phyloP scores from a whole-genome alignment of 1,139 yeast species.

The Sugiyamaella pinicola region DNA sequence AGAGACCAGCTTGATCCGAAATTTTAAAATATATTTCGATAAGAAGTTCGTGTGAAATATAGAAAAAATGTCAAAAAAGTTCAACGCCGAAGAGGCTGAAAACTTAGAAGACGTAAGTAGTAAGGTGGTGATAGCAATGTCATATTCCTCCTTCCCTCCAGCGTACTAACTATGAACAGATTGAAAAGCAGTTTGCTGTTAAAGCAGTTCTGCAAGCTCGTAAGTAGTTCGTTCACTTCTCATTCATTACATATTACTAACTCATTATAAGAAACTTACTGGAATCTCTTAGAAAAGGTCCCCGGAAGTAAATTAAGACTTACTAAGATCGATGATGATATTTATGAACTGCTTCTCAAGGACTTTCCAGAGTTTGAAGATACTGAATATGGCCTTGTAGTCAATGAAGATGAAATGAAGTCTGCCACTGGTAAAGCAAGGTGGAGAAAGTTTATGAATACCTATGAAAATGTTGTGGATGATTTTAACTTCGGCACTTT shows the following conservation, averaged over 20 bases:
- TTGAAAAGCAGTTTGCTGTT: slow-evolving; percentile 96
- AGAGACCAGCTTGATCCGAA: neutral
- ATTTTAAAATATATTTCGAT: neutral
- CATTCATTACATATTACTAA: neutral
- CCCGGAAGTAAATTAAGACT: slow-evolving; percentile 79
- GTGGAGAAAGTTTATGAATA: slow-evolving; percentile 89
- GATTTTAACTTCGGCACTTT: slow-evolving; percentile 97
- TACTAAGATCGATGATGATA: slow-evolving; percentile 78
- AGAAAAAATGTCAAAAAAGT: slow-evolving; percentile 35
- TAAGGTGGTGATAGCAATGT: neutral
- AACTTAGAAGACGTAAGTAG: slow-evolving; percentile 54
- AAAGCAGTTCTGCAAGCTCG: slow-evolving; percentile 91
- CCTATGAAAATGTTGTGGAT: slow-evolving; percentile 68
- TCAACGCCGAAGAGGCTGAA: slow-evolving; percentile 61
- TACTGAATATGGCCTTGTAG: slow-evolving; percentile 55
- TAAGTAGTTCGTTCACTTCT: slow-evolving; percentile 23
- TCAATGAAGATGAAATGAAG: slow-evolving; percentile 83
- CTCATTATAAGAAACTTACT: slow-evolving; percentile 66
- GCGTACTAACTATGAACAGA: slow-evolving; percentile 36
- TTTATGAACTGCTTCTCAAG: slow-evolving; percentile 64
- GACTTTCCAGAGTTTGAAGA: slow-evolving; percentile 81
- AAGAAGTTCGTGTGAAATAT: neutral
- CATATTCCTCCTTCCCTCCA: no score
- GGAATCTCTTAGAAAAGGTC: slow-evolving; percentile 72
- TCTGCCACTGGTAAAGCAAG: slow-evolving; percentile 74